Conservation (phyloP, 2,329 filamentous ascomycete species). For the Tolypocladium pustulatum region DNA sequence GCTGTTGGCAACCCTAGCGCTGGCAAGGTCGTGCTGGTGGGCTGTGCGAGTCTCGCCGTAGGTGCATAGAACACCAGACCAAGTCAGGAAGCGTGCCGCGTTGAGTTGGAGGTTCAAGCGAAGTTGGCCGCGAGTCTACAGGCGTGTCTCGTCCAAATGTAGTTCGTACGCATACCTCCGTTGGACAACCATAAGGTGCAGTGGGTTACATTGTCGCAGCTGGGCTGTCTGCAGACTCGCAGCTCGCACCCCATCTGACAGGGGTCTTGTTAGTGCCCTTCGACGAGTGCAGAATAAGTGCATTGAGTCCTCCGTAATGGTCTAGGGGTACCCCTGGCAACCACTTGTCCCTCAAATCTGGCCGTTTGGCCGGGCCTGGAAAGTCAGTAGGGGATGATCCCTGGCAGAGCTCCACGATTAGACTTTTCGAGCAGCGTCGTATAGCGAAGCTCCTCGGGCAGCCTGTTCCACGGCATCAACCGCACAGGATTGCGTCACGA, state of each 20-base stretch:
- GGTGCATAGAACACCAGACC: background rate
- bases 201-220: background rate
- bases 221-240: background rate
- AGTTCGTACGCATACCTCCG: background rate
- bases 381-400: background rate
- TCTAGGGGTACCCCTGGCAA: background rate
- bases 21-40: background rate
- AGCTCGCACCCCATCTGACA: background rate
- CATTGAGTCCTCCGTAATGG: background rate
- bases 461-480: conserved; percentile 5
- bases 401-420: background rate
- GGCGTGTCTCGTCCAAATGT: background rate
- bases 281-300: background rate
- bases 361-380: background rate
- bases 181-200: background rate
- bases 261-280: background rate
- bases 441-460: background rate
- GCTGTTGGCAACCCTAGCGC: background rate
- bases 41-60: background rate
- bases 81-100: background rate
- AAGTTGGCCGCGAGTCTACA: background rate
- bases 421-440: background rate
- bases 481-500: background rate
- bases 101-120: background rate
- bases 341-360: conserved; percentile 1